Evolutionary conservation across 345 rosid genomes (phyloP).

Genomic region (Camelina laxa): DNA sequence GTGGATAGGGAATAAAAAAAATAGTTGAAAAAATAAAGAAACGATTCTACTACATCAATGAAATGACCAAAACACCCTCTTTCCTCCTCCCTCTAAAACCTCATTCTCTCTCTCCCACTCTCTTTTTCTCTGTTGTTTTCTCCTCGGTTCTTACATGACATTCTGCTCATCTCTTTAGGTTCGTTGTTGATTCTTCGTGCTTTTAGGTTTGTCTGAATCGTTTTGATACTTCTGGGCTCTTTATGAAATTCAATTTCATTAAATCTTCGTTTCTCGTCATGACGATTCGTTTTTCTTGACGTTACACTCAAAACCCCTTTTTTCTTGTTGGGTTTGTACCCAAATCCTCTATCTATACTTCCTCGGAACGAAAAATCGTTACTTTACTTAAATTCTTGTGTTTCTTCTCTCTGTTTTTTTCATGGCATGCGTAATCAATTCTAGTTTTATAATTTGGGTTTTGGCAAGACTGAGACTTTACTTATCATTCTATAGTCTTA

Average conservation of each 20-base stretch:
- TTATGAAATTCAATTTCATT: not conserved
- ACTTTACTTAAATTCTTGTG: conserved; percentile 6
- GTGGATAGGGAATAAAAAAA: conserved; percentile 15
- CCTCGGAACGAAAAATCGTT: conserved; percentile 18
- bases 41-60: not conserved
- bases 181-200: conserved; percentile 12
- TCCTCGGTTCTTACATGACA: conserved; percentile 5
- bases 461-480: not conserved
- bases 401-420: not conserved
- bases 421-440: conserved; percentile 9
- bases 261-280: not conserved
- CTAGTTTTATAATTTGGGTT: not conserved
- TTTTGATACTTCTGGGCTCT: not conserved
- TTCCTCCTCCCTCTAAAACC: conserved; percentile 18
- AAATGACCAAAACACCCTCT: conserved; percentile 35
- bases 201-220: not conserved
- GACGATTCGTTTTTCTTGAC: conserved; percentile 24
- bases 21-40: not conserved
- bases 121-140: not conserved
- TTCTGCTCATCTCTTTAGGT: conserved; percentile 23
- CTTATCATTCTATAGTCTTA: not conserved
- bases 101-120: conserved; percentile 4
- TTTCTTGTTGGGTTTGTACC: not conserved
- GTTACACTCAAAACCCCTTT: conserved; percentile 5
- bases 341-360: conserved; percentile 3